Evolutionary conservation across 78 protist genomes (phyloP).

Genomic region (Tieghemostelium lacteum): DNA sequence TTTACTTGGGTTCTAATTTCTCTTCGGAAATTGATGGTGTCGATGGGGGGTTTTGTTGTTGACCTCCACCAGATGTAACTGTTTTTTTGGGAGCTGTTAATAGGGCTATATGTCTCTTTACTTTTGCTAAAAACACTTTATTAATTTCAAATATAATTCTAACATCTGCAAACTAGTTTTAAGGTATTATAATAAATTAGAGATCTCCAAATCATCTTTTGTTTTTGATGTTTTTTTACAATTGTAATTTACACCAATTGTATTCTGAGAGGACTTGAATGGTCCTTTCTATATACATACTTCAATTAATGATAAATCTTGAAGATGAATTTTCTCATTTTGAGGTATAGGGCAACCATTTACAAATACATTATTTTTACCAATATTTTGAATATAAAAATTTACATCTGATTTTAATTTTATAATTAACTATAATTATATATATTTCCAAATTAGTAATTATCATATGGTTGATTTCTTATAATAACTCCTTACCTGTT

Average conservation of each 20-base stretch:
- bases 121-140: conserved; percentile 21
- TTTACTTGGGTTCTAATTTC: too few species aligned
- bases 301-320: conserved; percentile 57
- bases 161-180: conserved; percentile 21
- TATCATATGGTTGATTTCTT: neutral
- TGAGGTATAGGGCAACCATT: conserved; percentile 33
- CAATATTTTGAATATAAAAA: conserved; percentile 50
- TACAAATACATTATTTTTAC: conserved; percentile 50
- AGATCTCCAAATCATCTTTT: neutral
- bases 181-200: neutral
- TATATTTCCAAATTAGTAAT: neutral
- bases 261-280: neutral
- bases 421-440: conserved; percentile 7
- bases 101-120: conserved; percentile 5
- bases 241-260: neutral
- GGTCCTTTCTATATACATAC: neutral
- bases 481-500: conserved; percentile 35
- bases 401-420: conserved; percentile 50
- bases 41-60: too few species aligned
- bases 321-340: conserved; percentile 7
- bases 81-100: too few species aligned
- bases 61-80: too few species aligned
- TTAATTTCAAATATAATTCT: conserved; percentile 51
- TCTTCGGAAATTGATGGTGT: too few species aligned
- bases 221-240: too few species aligned